Evolutionary conservation across 345 rosid species (phyloP).

Genomic region (Brassica juncea): DNA sequence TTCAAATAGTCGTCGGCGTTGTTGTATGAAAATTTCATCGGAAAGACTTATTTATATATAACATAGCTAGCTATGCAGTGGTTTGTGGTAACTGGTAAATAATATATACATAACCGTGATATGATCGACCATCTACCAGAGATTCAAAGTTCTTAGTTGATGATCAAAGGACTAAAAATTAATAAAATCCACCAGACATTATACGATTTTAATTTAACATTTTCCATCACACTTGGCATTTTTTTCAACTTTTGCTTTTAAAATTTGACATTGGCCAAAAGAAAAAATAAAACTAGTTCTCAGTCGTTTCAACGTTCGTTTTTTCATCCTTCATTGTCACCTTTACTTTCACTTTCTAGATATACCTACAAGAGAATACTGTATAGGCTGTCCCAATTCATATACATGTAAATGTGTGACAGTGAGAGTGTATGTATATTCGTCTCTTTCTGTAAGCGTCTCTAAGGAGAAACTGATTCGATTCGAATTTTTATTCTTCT

Average conservation of each 20-base stretch:
- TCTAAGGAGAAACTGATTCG: not conserved
- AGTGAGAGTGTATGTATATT: not conserved
- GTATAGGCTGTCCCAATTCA: not conserved
- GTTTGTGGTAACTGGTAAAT: not conserved
- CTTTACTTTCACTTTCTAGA: not conserved
- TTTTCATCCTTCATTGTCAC: not conserved
- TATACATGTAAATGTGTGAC: not conserved
- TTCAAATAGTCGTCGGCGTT: not conserved
- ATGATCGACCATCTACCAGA: not conserved
- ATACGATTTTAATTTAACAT: not conserved
- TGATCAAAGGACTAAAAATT: not conserved
- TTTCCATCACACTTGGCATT: not conserved
- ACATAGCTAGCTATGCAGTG: not conserved
- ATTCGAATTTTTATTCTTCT: not conserved
- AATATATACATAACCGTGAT: not conserved
- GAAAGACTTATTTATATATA: not conserved
- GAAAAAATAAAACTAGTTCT: not conserved
- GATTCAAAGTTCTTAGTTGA: not conserved
- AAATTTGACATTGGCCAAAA: not conserved
- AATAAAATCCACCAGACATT: not conserved
- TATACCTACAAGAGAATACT: not conserved
- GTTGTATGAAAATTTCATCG: not conserved
- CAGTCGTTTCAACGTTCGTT: not conserved
- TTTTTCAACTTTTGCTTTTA: not conserved
- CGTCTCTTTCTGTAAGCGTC: not conserved